Evolutionary conservation across 1,284 basidiomycete genomes (phyloP), one percentile per base, ranked within the genome.

Genomic region (Chondrostereum purpureum): DNA sequence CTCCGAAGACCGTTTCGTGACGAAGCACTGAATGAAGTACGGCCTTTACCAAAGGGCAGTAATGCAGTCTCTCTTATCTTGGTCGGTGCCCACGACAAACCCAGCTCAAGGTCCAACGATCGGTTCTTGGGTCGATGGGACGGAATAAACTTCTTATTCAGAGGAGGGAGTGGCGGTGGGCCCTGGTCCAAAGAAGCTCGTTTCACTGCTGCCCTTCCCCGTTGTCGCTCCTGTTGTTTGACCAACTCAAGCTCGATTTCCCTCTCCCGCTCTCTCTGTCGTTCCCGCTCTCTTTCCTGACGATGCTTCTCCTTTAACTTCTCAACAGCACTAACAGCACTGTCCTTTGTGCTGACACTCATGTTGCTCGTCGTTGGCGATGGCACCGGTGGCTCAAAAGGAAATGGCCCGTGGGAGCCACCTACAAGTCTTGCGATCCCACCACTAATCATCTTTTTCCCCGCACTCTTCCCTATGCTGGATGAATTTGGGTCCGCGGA

Each of bases 51-150:
- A 55, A 67, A 63, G 10, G 75, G 73, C 49, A 83, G 58, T 20
- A 86, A 60, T 6, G 77, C 75, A 42, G 80, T 77, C 58, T 83
- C 80, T 47, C 73, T 72, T 47, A 86, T 68, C 51, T 67, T 77
- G 24, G 73, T 71, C 19, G 83, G 80, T 3, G 83, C 83, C 83
- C 83, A 86, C 11, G 78, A 60, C 55, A 65, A 73, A 44, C 58
- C 80, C 62, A 85, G 56, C 2, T 78, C 77, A 8, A 85, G 68
- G 58, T 85, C 83, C 24, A 85, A 60, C 18, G 83, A 85, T 18
- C 81, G 77, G 2, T 81, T 80, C 55, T 80, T 82, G 3, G 63
- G 59, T n/a, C 27, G 27, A 31, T 31, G 27, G 27, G 27, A 31
- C 8, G n/a, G 8, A 31, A 8, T n/a, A 31, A 31, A n/a, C 8